Conservation (phyloP, 192 early-diverging fungal species). For the Coemansia sp. region DNA sequence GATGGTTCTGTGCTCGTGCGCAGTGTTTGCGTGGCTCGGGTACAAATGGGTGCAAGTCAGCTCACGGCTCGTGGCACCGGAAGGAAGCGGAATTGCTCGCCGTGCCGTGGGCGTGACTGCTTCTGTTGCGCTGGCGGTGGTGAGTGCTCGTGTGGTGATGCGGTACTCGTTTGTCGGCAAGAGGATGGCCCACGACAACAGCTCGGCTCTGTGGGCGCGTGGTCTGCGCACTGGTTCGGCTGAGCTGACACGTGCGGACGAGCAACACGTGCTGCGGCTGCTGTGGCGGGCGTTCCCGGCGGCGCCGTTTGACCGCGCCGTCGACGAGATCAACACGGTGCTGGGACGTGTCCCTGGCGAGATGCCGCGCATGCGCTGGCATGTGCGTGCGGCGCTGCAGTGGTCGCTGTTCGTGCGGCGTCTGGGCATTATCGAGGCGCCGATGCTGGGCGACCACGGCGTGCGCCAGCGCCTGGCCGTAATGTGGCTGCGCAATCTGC, state of each 20-base stretch:
- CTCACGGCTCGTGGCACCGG: conserved; percentile 5
- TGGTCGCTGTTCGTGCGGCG: conserved; percentile 43
- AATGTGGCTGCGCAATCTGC: conserved; percentile 33
- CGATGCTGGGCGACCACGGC: conserved; percentile 25
- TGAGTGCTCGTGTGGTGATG: conserved; percentile 15
- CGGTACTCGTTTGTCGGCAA: conserved; percentile 34
- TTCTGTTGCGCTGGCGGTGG: background rate
- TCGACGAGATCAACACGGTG: conserved; percentile 29
- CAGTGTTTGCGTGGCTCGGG: conserved; percentile 3
- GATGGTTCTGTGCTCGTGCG: background rate
- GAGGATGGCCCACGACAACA: conserved; percentile 7
- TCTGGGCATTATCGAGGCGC: conserved; percentile 31
- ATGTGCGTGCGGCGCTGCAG: conserved; percentile 28
- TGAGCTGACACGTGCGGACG: conserved; percentile 11
- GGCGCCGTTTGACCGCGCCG: conserved; percentile 31
- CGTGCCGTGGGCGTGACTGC: conserved; percentile 1
- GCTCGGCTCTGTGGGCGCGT: conserved; percentile 2
- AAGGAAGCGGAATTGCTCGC: background rate
- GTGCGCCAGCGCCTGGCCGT: conserved; percentile 29
- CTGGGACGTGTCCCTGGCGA: conserved; percentile 1
- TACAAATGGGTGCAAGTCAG: conserved; percentile 20
- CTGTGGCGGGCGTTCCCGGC: conserved; percentile 48
- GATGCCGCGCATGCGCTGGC: conserved; percentile 22
- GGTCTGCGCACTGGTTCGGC: background rate
- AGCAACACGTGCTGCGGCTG: conserved; percentile 17